phyloP scores from a whole-genome alignment of 352 stramenopile genomes.

The Pythium folliculosum region DNA sequence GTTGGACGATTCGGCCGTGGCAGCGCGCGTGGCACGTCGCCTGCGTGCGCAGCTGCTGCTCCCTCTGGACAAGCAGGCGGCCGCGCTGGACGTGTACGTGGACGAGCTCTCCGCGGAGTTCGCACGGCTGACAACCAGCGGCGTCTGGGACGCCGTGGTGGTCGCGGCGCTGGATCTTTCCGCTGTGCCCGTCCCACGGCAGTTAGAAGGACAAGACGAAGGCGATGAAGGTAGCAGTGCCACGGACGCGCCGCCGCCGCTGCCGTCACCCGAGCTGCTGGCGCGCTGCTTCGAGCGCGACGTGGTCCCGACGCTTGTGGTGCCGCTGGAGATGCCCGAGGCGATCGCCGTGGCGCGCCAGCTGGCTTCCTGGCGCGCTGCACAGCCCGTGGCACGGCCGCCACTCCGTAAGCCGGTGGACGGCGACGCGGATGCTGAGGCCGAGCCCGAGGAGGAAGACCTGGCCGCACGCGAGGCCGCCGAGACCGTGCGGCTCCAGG shows the following conservation, averaged over 20 bases:
- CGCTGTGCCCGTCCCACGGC: not conserved
- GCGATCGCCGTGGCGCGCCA: slow-evolving; percentile 30
- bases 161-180: slow-evolving; percentile 13
- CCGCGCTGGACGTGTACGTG: slow-evolving; percentile 20
- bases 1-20: slow-evolving; percentile 22
- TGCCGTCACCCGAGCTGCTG: slow-evolving; percentile 46
- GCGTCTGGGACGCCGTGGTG: slow-evolving; percentile 18
- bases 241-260: not conserved
- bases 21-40: slow-evolving; percentile 16
- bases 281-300: slow-evolving; percentile 41
- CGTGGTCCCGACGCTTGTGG: slow-evolving; percentile 56
- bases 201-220: slow-evolving; percentile 18
- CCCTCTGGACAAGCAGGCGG: slow-evolving; percentile 14
- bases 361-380: slow-evolving; percentile 37
- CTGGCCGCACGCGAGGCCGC: slow-evolving; percentile 44
- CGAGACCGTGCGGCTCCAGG: slow-evolving; percentile 41
- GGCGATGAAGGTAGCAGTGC: not conserved
- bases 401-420: slow-evolving; percentile 13
- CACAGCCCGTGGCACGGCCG: slow-evolving; percentile 28
- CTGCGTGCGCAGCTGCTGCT: slow-evolving; percentile 28
- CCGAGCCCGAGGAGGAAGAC: slow-evolving; percentile 34
- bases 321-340: slow-evolving; percentile 42
- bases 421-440: slow-evolving; percentile 19
- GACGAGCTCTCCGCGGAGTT: slow-evolving; percentile 31
- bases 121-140: slow-evolving; percentile 2